These are phyloP conservation scores for Pyricularia sp. DNA, from an alignment of 2,329 filamentous ascomycete genomes.

Conservation along the genomic window DNA sequence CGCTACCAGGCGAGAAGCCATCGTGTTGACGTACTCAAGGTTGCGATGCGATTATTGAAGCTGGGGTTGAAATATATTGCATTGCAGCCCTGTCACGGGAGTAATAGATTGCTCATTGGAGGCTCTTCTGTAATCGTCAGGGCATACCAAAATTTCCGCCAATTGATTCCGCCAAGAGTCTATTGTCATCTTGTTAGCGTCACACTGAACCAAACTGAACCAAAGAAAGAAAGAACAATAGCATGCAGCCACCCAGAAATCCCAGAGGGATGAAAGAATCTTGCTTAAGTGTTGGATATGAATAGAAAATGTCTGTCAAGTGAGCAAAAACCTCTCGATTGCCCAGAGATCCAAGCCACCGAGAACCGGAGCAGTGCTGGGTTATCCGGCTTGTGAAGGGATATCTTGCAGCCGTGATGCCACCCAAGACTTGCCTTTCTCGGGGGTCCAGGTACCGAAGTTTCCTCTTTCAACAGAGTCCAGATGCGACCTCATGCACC, in stretches of 20 bases:
- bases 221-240: not conserved
- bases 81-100: not conserved
- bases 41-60: not conserved
- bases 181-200: not conserved
- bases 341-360: not conserved
- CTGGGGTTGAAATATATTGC: not conserved
- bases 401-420: not conserved
- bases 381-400: not conserved
- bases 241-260: not conserved
- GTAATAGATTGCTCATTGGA: not conserved
- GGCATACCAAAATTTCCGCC: not conserved
- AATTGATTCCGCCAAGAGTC: not conserved
- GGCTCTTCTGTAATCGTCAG: not conserved
- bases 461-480: not conserved
- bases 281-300: not conserved
- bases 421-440: not conserved
- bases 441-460: conserved; percentile 3
- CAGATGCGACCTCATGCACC: not conserved
- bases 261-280: not conserved
- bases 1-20: not conserved
- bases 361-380: not conserved
- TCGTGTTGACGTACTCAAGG: not conserved
- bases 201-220: not conserved
- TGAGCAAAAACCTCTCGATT: not conserved
- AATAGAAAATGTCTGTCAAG: not conserved